Evolutionary conservation across 768 basidiomycete species (phyloP).

Genomic region (Naganishia randhawae): DNA sequence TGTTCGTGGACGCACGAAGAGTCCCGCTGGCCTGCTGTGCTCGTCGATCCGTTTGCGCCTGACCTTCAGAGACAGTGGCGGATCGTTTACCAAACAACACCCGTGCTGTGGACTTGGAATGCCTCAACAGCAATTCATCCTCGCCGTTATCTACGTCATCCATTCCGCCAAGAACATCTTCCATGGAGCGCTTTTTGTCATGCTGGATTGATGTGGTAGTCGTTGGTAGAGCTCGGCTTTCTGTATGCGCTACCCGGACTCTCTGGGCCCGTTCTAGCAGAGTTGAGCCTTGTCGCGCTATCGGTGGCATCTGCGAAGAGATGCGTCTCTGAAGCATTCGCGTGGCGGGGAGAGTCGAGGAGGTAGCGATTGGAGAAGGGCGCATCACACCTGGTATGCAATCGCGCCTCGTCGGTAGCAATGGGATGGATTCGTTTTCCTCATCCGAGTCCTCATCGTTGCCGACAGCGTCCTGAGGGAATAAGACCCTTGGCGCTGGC

Average conservation of each 20-base stretch:
- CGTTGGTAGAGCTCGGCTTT: background rate
- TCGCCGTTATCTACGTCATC: background rate
- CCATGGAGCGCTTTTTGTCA: slow-evolving; percentile 13
- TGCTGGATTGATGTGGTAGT: background rate
- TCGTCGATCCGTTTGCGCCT: background rate
- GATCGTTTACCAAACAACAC: slow-evolving; percentile 3
- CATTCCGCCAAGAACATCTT: slow-evolving; percentile 19
- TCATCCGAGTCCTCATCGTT: background rate
- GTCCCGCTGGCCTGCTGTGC: background rate
- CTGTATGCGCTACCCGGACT: background rate
- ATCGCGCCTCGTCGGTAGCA: background rate
- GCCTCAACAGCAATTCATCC: slow-evolving; percentile 6
- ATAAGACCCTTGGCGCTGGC: slow-evolving; percentile 22
- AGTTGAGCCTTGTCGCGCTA: slow-evolving; percentile 16
- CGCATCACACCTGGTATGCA: background rate
- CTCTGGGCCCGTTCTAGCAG: slow-evolving; percentile 10
- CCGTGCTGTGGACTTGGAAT: background rate
- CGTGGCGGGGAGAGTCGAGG: background rate
- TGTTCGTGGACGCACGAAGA: slow-evolving; percentile 4
- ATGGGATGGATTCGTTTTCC: background rate
- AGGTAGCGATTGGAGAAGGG: background rate
- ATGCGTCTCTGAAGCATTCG: slow-evolving; percentile 16
- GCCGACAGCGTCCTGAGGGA: background rate
- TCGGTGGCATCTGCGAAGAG: slow-evolving; percentile 12
- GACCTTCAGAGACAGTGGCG: background rate